Evolutionary conservation across 371 early-diverging fungal genomes (phyloP), one percentile per base, ranked within the genome.

Genomic region (Syncephalastrum racemosum): DNA sequence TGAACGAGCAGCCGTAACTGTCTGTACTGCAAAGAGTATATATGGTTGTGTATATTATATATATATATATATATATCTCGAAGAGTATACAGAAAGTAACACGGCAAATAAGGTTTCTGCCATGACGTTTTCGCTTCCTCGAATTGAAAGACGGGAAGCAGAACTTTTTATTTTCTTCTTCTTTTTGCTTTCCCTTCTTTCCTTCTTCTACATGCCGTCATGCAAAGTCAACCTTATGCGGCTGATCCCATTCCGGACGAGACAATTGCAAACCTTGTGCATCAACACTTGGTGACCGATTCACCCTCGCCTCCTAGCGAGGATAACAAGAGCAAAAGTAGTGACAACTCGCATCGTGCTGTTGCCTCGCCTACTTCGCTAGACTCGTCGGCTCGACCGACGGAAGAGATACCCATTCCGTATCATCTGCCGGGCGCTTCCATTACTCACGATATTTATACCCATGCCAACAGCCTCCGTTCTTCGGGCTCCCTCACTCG

Each of bases 371-470:
- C 36, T 31, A 10, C 36, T 8, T 31, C 36, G 36, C 36, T 12
- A 31, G 19, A 16, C 19, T 44, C 39, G 15, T 55, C 56, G 4
- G 42, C 23, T 12, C 54, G 54, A 27, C 54, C 54, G 39, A 24
- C 53, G 1, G 63, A 65, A 15, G 71, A 67, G 16, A 71, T 70
- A 5, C 60, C 69, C 18, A 63, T 75, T 2, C 79, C 76, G 1
- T 75, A 70, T 50, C 76, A 79, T 51, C 66, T 79, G 24, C 73
- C 73, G 24, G 79, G 79, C 18, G 54, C 71, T 1, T 68, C 79
- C n/a, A 56, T 75, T 19, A 79, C 79, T 3, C 75, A 75, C 45
- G 79, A 79, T 55, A 71, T 79, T 23, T 79, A 79, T 53, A 67
- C 59, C 8, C 68, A 70, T 52, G 73, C 73, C 19, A 75, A 79